Evolutionary conservation across 306 rosid species (phyloP).

Genomic region (Abrus precatorius): DNA sequence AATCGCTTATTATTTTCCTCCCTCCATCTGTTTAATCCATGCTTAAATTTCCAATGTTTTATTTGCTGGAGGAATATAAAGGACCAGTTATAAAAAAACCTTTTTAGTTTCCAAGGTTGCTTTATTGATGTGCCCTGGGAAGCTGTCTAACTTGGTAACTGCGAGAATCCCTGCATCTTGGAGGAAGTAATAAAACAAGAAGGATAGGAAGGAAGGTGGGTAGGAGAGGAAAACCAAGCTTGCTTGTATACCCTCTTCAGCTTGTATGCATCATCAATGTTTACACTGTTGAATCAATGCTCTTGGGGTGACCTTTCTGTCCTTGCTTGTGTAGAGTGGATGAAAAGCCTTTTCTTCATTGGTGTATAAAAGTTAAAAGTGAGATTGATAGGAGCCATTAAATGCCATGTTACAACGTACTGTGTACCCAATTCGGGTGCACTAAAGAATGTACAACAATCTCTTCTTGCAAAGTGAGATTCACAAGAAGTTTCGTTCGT

Average conservation of each 20-base stretch:
- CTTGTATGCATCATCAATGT: slow-evolving; percentile 1
- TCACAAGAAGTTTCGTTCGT: neutral
- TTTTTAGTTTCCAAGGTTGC: neutral
- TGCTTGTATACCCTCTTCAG: slow-evolving; percentile 1
- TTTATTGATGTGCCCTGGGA: neutral
- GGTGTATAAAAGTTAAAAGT: slow-evolving; percentile 13
- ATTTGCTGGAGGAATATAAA: slow-evolving; percentile 12
- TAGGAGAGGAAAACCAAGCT: neutral
- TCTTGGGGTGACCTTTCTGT: slow-evolving; percentile 23
- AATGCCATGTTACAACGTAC: slow-evolving; percentile 10
- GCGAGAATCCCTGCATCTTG: slow-evolving; percentile 2
- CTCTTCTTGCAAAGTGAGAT: slow-evolving; percentile 32
- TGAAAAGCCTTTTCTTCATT: slow-evolving; percentile 34
- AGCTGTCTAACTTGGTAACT: neutral
- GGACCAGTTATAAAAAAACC: neutral
- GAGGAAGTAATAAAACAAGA: slow-evolving; percentile 35
- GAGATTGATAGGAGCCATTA: slow-evolving; percentile 14
- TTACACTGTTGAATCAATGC: slow-evolving; percentile 16
- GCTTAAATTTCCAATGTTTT: slow-evolving; percentile 36
- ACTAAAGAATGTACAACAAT: slow-evolving; percentile 5
- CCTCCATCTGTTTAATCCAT: neutral
- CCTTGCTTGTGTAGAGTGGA: slow-evolving; percentile 39
- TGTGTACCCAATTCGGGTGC: neutral
- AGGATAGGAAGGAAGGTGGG: neutral
- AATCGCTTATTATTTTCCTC: neutral